Evolutionary conservation across 2,329 filamentous ascomycete genomes (phyloP), one percentile per base, ranked within the genome.

Genomic region (Nothophoma quercina): DNA sequence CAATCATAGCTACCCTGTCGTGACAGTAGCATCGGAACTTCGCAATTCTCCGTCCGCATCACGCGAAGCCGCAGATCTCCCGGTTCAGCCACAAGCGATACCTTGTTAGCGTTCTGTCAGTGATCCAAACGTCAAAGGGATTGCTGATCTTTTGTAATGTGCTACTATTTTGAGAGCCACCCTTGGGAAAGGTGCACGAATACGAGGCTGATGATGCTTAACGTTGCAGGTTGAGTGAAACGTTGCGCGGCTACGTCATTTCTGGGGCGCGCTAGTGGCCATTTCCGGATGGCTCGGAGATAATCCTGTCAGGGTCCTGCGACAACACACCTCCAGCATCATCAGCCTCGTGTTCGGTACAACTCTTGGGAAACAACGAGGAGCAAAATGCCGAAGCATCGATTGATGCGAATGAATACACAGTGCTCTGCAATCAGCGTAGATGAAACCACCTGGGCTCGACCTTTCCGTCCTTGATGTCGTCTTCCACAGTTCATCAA

Each of bases 191-290:
- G 8, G 22, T 23, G n/a, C n/a, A 8, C n/a, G 19, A 41, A 46
- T 52, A 52, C 49, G 49, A 46, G 49, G 49, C 49, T 45, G 48
- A 30, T 51, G 48, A 46, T 51, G 48, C 29, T 13, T 19, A n/a
- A 38, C 12, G 19, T 38, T 36, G 35, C 9, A 30, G 13, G 29
- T 19, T 22, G 26, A 32, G 12, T 18, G 25, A n/a, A 13, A 36
- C 36, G 16, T 34, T 21, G 16, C 8, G 23, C 6, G 15, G 8
- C 5, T 42, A 51, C 48, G 48, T 51, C 48, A 51, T 51, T 22
- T 7, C n/a, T 18, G 29, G 16, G 30, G 18, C 23, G 32, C 41
- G 29, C 48, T 45, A 51, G 40, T 44, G 26, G 26, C 48, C 34
- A 44, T 30, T 21, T 25, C 12, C 33, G 34, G 34, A 46, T 40